Evolutionary conservation across 2,329 filamentous ascomycete genomes (phyloP).

Genomic region (Monosporascus sp.): DNA sequence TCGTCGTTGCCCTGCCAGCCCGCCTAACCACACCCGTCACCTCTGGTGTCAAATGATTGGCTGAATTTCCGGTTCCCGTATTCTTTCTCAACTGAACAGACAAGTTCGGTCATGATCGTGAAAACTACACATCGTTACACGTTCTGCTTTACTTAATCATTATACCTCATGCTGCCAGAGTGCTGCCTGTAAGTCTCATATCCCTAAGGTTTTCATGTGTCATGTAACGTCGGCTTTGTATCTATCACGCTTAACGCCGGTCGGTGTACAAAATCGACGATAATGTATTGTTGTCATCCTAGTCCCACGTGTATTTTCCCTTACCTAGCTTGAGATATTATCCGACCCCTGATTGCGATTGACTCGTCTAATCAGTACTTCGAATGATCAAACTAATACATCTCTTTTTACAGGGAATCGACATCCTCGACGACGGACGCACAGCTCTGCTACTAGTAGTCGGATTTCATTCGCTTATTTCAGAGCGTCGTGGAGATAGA

Average conservation of each 20-base stretch:
- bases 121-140: background rate
- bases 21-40: background rate
- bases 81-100: background rate
- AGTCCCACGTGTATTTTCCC: background rate
- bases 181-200: background rate
- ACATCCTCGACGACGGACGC: slow-evolving; percentile 1
- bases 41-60: background rate
- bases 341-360: background rate
- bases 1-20: background rate
- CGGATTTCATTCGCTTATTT: slow-evolving; percentile 6
- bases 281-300: background rate
- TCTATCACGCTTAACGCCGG: too few species aligned
- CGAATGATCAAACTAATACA: background rate
- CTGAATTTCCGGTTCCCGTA: background rate
- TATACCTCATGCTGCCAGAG: background rate
- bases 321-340: background rate
- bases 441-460: slow-evolving; percentile 4
- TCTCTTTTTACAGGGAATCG: background rate
- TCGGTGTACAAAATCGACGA: background rate
- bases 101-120: background rate
- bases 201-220: background rate
- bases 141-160: background rate
- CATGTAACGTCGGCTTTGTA: too few species aligned
- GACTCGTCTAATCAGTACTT: background rate
- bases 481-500: slow-evolving; percentile 3